Conservation (phyloP, 2,329 filamentous ascomycete species). For the Colletotrichum gigasporum region DNA sequence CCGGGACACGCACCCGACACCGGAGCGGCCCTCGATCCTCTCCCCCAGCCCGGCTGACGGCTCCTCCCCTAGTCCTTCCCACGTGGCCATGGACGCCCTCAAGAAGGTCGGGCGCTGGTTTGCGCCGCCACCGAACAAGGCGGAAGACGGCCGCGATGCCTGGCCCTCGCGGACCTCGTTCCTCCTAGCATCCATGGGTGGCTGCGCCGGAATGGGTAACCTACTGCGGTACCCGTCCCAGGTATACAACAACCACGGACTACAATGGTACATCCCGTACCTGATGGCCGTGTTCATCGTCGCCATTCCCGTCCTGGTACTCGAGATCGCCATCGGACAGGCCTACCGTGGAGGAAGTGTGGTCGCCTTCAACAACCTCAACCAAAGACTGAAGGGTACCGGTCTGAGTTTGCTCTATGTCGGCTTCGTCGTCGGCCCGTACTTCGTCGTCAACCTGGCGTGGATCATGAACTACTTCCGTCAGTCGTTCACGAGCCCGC, state of each 20-base stretch:
- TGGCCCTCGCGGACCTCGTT: conserved; percentile 66
- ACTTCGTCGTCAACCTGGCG: conserved; percentile 65
- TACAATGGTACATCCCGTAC: conserved; percentile 70
- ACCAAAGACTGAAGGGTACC: conserved; percentile 61
- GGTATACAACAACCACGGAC: conserved; percentile 67
- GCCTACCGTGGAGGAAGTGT: conserved; percentile 65
- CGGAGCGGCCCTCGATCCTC: neutral
- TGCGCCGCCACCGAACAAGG: conserved; percentile 46
- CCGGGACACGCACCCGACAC: neutral
- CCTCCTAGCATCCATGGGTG: conserved; percentile 66
- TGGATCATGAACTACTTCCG: conserved; percentile 70
- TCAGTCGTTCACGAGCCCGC: conserved; percentile 61
- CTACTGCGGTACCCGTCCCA: conserved; percentile 66
- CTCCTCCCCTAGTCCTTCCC: neutral
- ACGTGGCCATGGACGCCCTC: conserved; percentile 30
- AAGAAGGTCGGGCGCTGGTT: conserved; percentile 44
- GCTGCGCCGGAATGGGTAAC: conserved; percentile 67
- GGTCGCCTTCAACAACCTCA: conserved; percentile 63
- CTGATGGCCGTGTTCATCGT: conserved; percentile 63
- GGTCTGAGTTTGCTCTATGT: conserved; percentile 63
- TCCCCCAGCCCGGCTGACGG: neutral
- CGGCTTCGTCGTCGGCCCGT: conserved; percentile 63
- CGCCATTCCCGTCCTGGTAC: conserved; percentile 63
- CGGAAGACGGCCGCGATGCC: conserved; percentile 57
- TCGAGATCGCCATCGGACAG: conserved; percentile 76